Evolutionary conservation across 2,329 filamentous ascomycete species (phyloP), one percentile per base, ranked within the genome.

Genomic region (Harringtonia lauricola): DNA sequence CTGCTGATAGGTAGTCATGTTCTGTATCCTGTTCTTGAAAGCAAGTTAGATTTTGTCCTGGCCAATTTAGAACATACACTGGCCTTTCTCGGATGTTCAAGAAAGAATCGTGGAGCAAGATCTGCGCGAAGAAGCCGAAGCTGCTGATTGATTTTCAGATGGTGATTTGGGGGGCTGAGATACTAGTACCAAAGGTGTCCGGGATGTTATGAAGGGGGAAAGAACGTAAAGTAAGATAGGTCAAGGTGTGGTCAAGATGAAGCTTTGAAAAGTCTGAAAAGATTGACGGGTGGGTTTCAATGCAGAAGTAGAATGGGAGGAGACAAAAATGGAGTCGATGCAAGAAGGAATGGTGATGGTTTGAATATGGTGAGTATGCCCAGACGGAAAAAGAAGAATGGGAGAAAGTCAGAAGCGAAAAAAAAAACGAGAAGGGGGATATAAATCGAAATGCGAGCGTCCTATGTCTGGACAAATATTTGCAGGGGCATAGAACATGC

Each of bases 51-150:
- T 26, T 7, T 26, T 26, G 24, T 6, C 24, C 24, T 7, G 6
- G 24, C 7, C 24, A 26, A 26, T 10, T 26, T 6, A 6, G 24
- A 6, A 7, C 24, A 10, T 26, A 26, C 24, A n/a, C 24, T 26
- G 6, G 6, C 10, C 24, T 26, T 6, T 12, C 10, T 56, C 7
- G 24, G 6, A 6, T 26, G 24, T 6, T 26, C 24, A 26, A 26
- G 24, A 6, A 26, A 7, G 58, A 60, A 52, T 54, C 58, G 54
- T 55, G 46, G 39, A 41, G 56, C 49, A 49, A 56, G n/a, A 59
- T 52, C 55, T 54, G 52, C 49, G 48, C 47, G 37, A 39, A 47
- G 26, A 35, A 45, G 36, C 42, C 46, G 36, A 35, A 43, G 12
- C 40, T 30, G 13, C 6, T 14, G 4, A 12, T 4, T 13, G 19